A percentile compares a stretch with the other conserved stretches of the same genome.
Conservation (phyloP, 805 yeast genomes). For the Nakazawaea siamensis region DNA sequence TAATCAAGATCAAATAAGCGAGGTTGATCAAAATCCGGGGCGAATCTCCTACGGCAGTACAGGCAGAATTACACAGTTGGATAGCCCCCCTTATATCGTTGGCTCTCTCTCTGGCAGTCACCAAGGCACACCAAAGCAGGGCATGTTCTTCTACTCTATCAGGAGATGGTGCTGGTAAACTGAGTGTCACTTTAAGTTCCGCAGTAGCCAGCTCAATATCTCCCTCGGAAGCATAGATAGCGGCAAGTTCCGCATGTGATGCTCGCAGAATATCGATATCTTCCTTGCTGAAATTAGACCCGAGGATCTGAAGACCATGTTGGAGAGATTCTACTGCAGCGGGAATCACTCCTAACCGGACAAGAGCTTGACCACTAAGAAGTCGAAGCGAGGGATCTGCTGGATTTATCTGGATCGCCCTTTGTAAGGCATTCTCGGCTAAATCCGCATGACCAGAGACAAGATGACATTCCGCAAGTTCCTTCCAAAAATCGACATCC, state of each 20-base stretch:
- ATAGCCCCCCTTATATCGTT: conserved; percentile 42
- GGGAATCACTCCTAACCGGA: conserved; percentile 30
- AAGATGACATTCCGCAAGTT: conserved; percentile 44
- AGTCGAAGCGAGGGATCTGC: conserved; percentile 40
- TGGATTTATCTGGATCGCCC: conserved; percentile 29
- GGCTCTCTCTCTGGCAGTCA: conserved; percentile 42
- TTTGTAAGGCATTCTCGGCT: conserved; percentile 40
- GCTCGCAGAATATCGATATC: conserved; percentile 42
- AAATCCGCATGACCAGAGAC: conserved; percentile 38
- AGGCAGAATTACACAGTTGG: conserved; percentile 40
- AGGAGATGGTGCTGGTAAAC: conserved; percentile 40
- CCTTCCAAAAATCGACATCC: conserved; percentile 35
- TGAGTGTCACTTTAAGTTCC: conserved; percentile 41
- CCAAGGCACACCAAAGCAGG: conserved; percentile 45
- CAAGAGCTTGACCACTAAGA: conserved; percentile 39
- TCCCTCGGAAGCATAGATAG: conserved; percentile 42
- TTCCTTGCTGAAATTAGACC: conserved; percentile 17
- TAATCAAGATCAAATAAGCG: conserved; percentile 38
- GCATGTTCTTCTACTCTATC: conserved; percentile 37
- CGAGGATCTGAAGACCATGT: conserved; percentile 33
- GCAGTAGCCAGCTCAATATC: conserved; percentile 39
- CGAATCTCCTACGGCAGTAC: conserved; percentile 33
- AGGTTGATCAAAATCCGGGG: conserved; percentile 38
- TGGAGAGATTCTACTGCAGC: conserved; percentile 42
- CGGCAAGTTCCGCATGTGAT: conserved; percentile 49